A percentile compares a stretch with the other conserved stretches of the same genome.
Conservation (phyloP, 2,329 filamentous ascomycete species). For the Aureobasidium sp. region DNA sequence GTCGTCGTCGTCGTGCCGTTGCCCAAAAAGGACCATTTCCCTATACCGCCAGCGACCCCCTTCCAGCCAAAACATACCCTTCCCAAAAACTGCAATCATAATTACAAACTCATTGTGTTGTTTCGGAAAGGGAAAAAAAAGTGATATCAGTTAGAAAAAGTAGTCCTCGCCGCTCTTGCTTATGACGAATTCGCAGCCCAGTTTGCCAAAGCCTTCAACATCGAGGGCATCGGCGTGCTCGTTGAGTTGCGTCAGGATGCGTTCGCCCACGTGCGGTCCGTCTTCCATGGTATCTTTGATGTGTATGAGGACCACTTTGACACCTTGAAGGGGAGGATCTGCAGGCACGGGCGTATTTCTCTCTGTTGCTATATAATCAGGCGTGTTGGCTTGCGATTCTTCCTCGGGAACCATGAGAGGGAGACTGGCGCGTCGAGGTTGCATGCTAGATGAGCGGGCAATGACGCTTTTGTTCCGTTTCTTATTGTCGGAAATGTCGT, state of each 20-base stretch:
- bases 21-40: too few relatives aligned
- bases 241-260: slow-evolving; percentile 62
- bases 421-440: slow-evolving; percentile 22
- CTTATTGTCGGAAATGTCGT: slow-evolving; percentile 23
- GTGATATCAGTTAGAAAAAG: slow-evolving; percentile 34
- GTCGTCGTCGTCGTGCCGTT: too few relatives aligned
- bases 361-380: background rate
- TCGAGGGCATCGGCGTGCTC: slow-evolving; percentile 50
- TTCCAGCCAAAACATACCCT: too few relatives aligned
- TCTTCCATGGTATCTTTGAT: slow-evolving; percentile 81
- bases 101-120: background rate
- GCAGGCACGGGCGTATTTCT: slow-evolving; percentile 4
- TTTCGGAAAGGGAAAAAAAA: too few relatives aligned
- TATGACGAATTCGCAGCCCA: slow-evolving; percentile 77
- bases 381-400: background rate
- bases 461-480: slow-evolving; percentile 31
- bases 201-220: slow-evolving; percentile 43
- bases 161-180: slow-evolving; percentile 58
- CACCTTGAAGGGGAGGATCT: slow-evolving; percentile 54
- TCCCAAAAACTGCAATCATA: background rate
- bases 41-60: too few relatives aligned
- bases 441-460: slow-evolving; percentile 18
- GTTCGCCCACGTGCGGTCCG: slow-evolving; percentile 55
- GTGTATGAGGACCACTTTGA: slow-evolving; percentile 85
- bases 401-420: slow-evolving; percentile 15